Evolutionary conservation across 352 stramenopile species (phyloP).

Genomic region (Globisporangium viniferum): DNA sequence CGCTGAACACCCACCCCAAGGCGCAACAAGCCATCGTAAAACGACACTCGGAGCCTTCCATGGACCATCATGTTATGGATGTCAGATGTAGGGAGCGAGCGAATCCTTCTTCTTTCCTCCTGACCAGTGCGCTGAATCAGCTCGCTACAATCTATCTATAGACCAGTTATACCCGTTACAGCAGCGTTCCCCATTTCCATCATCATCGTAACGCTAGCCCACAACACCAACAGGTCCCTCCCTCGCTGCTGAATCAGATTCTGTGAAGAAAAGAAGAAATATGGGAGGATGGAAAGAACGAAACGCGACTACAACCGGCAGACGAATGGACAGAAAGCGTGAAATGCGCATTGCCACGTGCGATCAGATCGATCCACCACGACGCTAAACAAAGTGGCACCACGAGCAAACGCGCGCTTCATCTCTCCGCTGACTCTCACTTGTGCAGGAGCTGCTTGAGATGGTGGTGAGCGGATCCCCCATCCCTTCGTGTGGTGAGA

Average conservation of each 20-base stretch:
- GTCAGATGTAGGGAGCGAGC: not conserved
- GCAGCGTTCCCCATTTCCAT: not conserved
- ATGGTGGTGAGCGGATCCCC: not conserved
- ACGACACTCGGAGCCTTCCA: not conserved
- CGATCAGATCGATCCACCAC: constrained; percentile 1
- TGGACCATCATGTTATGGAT: not conserved
- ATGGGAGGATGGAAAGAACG: not conserved
- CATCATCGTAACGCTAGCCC: not conserved
- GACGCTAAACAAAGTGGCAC: constrained; percentile 4
- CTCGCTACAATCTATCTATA: not conserved
- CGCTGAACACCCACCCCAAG: not conserved
- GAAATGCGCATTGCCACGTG: not conserved
- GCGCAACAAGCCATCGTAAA: not conserved
- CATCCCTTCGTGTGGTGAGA: not conserved
- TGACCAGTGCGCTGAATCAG: too few relatives aligned
- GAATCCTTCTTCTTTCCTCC: not conserved
- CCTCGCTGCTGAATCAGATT: not conserved
- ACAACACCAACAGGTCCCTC: not conserved
- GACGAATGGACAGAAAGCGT: too few relatives aligned
- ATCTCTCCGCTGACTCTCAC: not conserved
- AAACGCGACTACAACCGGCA: not conserved
- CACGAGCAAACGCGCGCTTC: not conserved
- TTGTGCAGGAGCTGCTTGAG: not conserved
- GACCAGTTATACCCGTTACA: not conserved
- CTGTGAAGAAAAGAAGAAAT: not conserved